phyloP scores from a whole-genome alignment of 768 basidiomycete genomes.

The Rhodotorula diobovata region DNA sequence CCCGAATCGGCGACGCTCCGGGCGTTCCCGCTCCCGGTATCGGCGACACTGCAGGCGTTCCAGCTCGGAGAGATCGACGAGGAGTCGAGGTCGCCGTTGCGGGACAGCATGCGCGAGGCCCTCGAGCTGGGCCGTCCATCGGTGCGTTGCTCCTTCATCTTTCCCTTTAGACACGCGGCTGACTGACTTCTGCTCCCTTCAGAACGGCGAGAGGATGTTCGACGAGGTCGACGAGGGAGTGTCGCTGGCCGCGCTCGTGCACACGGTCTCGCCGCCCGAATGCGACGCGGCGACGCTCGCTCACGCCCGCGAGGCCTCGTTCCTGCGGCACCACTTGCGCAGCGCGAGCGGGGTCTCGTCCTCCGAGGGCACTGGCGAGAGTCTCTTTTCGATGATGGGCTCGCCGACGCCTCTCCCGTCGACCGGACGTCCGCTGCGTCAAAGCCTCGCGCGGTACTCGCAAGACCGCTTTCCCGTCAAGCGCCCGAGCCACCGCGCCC shows the following conservation, averaged over 20 bases:
- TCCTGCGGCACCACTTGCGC: conserved; percentile 10
- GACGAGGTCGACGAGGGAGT: conserved; percentile 13
- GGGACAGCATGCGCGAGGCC: conserved; percentile 26
- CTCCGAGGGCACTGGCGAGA: conserved; percentile 15
- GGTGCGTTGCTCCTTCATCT: not conserved
- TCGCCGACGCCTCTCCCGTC: conserved; percentile 18
- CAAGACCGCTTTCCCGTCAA: conserved; percentile 13
- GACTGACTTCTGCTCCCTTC: not conserved
- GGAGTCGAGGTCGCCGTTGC: not conserved
- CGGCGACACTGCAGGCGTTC: not conserved
- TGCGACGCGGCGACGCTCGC: not conserved
- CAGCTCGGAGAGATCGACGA: conserved; percentile 5
- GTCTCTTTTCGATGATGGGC: conserved; percentile 4
- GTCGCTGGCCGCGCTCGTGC: conserved; percentile 26
- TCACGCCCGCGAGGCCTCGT: not conserved
- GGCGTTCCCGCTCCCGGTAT: not conserved
- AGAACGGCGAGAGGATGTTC: conserved; percentile 36
- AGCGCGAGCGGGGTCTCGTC: conserved; percentile 20
- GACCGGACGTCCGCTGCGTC: not conserved
- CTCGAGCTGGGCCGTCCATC: conserved; percentile 26
- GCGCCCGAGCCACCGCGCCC: conserved; percentile 7
- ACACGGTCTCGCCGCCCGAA: conserved; percentile 2
- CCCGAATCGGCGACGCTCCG: not conserved
- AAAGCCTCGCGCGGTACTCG: conserved; percentile 30
- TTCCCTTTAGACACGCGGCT: not conserved